Evolutionary conservation across 805 yeast species (phyloP), one percentile per base, ranked within the genome.

Genomic region (Candida andamanensis): DNA sequence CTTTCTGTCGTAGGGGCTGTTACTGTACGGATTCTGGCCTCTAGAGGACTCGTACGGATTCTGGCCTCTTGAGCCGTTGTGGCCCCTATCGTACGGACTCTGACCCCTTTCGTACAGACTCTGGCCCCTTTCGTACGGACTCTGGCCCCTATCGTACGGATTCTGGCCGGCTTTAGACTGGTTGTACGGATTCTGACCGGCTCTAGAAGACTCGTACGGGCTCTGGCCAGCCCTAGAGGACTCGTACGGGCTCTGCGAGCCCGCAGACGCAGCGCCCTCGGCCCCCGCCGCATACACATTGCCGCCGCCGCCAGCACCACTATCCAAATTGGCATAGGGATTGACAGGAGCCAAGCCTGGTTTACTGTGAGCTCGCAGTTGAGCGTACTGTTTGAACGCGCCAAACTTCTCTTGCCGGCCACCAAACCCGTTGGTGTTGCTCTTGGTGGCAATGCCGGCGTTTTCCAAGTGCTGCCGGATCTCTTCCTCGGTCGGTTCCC

Each of bases 401-500:
- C 72, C 67, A 43, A 74, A 74, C 54, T 72, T 71, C 40, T 68
- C 69, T 35, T 62, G 58, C 26, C 75, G 56, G 15, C 54, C 56
- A 14, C 39, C 42, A 26, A 19, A 38, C n/a, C 36, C 35, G 26
- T 27, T 27, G 5, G 54, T 42, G 12, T 32, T 27, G 17, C 32
- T 28, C 33, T 58, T 64, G 17, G 71, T 63, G 9, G 72, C 44
- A 22, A 73, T 59, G 6, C 76, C 76, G 16, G 54, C 46, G 15
- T 48, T 48, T 36, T 54, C 58, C 37, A 74, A 53, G 22, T 55
- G 58, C 28, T 62, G 62, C 29, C 59, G 48, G 37, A 69, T 49
- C 49, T 72, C 74, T 34, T 58, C 65, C 36, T 67, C 72, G 17
- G 72, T 64, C 22, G 70, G 71, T 40, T 73, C 78, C 45, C 69